Evolutionary conservation across 768 basidiomycete genomes (phyloP).

Genomic region (Pluteus cervinus): DNA sequence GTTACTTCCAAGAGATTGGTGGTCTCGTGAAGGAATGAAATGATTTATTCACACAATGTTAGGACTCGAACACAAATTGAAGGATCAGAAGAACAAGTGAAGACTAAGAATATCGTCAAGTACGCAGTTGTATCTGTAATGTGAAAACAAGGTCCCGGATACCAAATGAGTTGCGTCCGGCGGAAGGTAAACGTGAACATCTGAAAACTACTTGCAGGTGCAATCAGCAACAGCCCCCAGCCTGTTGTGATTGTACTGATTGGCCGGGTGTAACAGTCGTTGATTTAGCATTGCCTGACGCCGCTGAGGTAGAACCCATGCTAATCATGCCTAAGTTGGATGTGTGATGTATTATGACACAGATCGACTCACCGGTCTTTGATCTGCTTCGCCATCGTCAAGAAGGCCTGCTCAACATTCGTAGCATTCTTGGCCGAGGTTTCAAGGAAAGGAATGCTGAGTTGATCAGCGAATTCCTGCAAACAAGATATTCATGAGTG

Average conservation of each 20-base stretch:
- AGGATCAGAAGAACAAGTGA: no score
- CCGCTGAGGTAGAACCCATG: slow-evolving; percentile 79
- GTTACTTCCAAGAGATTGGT: no score
- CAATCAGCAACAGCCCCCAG: slow-evolving; percentile 75
- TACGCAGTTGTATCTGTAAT: no score
- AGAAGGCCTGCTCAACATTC: slow-evolving; percentile 98
- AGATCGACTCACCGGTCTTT: slow-evolving; percentile 66
- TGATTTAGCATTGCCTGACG: slow-evolving; percentile 72
- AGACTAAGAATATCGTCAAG: no score
- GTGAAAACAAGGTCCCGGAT: no score
- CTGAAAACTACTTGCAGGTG: no score
- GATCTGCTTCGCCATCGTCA: slow-evolving; percentile 97
- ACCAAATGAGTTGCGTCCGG: no score
- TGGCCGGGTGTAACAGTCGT: slow-evolving; percentile 82
- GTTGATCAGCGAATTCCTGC: slow-evolving; percentile 97
- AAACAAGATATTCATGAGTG: slow-evolving; percentile 4
- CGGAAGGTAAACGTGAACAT: no score
- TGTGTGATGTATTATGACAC: neutral
- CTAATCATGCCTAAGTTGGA: slow-evolving; percentile 28
- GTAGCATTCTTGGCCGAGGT: slow-evolving; percentile 99
- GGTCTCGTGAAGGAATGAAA: no score
- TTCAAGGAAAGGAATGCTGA: slow-evolving; percentile 92
- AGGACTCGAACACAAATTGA: no score
- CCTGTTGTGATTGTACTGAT: slow-evolving; percentile 69
- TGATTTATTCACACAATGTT: no score